phyloP scores from a whole-genome alignment of 2,329 filamentous ascomycete species.

The Penicillium italicum region DNA sequence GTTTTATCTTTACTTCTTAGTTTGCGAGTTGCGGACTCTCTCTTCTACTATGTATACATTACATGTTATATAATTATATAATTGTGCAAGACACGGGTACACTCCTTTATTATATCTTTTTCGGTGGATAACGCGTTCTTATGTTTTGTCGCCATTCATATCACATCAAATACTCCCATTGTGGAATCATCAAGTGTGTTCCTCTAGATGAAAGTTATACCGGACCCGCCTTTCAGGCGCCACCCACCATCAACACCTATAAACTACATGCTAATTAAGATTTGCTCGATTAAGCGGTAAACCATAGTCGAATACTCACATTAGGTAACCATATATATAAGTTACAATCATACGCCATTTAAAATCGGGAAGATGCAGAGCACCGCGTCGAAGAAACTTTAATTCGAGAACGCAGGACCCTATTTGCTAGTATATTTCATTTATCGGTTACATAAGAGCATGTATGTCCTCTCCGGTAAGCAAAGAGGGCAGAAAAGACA shows the following conservation, averaged over 20 bases:
- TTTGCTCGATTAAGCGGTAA: background rate
- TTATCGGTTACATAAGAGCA: slow-evolving; percentile 11
- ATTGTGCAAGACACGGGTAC: background rate
- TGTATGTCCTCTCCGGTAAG: background rate
- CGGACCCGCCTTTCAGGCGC: too few relatives aligned
- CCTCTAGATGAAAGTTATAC: background rate
- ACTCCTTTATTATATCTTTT: background rate
- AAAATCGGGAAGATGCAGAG: background rate
- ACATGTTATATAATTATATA: slow-evolving; percentile 1
- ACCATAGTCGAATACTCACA: background rate
- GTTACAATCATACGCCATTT: background rate
- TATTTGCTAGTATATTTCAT: slow-evolving; percentile 7
- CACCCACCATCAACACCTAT: background rate
- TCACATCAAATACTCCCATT: background rate
- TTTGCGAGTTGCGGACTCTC: background rate
- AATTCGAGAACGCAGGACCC: background rate
- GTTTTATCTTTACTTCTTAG: background rate
- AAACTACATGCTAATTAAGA: background rate
- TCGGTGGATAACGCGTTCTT: too few relatives aligned
- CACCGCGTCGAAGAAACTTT: background rate
- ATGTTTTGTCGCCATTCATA: background rate
- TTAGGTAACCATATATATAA: background rate
- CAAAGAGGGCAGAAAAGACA: background rate
- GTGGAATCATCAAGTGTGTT: background rate
- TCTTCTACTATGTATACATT: background rate